Base-by-base conservation (phyloP, 148 eudicot genomes). In the Drosera capensis region DNA sequence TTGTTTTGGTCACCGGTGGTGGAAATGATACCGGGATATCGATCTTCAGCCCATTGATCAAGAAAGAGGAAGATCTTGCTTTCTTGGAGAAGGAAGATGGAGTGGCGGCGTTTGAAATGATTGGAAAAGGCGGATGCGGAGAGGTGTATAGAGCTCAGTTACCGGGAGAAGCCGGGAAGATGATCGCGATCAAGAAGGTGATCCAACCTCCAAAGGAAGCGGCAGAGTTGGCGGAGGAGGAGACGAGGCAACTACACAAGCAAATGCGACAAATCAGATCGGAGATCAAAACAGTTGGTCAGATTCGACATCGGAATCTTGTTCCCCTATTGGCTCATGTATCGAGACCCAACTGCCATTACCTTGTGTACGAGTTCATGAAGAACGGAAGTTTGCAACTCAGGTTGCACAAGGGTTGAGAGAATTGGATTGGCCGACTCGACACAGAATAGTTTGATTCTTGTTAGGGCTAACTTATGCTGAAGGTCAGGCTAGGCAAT, bases 121-220 rank as follows among this genome's bases (percentile, higher is more conserved):
- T 90, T 14, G 95, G 99, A 40, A 64, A 35, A 48, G 99, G 99
- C 22, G 99, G 93, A 0, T 85, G 99, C 25, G 99, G 95, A 1
- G 74, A 73, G 39, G 99, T 90, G 5, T 90, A 78, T 68, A 85
- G 68, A 34, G 67, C 74, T 1, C 73, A 63, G 25, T 62, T 90
- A 50, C 94, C 96, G 0, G 83, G 79, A 28, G 63, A 69, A 23
- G 50, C 73, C 14, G 95, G 86, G 1, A 85, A 71, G 18, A 49
- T 62, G 8, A 81, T 90, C 13, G 99, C 99, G 0, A 74, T 90
- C 34, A 90, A 90, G 82, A 90, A 78, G 59, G 50, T 85, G 5
- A 40, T 46, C 8, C 79, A 76, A 44, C 68, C 82, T 5, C 46
- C 72, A 1, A 66, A 31, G 28, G 82, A 84, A 6, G 85, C 74